Base-by-base conservation (phyloP, 768 basidiomycete species). In the Strobilomyces confusus region DNA sequence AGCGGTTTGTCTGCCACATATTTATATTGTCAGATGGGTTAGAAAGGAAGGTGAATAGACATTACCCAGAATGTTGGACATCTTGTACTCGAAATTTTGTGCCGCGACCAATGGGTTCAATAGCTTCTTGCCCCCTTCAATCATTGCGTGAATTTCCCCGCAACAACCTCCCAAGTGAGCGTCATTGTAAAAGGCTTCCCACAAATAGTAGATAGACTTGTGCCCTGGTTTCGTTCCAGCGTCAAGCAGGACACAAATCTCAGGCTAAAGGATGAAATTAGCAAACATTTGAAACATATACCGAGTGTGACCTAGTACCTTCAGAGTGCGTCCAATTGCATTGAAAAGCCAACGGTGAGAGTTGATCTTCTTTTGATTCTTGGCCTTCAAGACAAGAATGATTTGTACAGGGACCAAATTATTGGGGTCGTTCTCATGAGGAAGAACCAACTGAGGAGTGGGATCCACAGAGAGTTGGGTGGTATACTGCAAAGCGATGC, bases 1-100 rank as follows among this genome's bases (percentile, higher is more conserved):
- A 94, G 77, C 1, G 95, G 95, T 68, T 97, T 95, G 69, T 95
- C 92, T 87, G 48, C 37, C 17, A 48, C 15, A 7, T 29, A 22
- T 22, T 4, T 15, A 7, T 29, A 22, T 22, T 4, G 59, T 68
- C 37, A 63, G 56, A 44, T 29, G 20, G 2, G 44, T 33, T 12
- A 42, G 52, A 1, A 55, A 42, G 48, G 37, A n/a, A 47, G 20
- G 11, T 44, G 20, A 44, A 12, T 9, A 9, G n/a, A 30, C 51
- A 75, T 49, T 60, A 84, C 86, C 89, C 26, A 98, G 77, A 65
- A 98, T 97, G 72, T 98, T 97, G 42, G 92, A 94, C 91, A 98
- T 95, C 74, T 93, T 97, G 75, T 97, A 97, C 73, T 95, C 93
- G 62, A 95, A 95, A 72, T 98, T 97, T 69, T 98, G 95, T 15